Evolutionary conservation across 305 asterid species (phyloP), one percentile per base, ranked within the genome.

Genomic region (Solanum aculeatissimum): DNA sequence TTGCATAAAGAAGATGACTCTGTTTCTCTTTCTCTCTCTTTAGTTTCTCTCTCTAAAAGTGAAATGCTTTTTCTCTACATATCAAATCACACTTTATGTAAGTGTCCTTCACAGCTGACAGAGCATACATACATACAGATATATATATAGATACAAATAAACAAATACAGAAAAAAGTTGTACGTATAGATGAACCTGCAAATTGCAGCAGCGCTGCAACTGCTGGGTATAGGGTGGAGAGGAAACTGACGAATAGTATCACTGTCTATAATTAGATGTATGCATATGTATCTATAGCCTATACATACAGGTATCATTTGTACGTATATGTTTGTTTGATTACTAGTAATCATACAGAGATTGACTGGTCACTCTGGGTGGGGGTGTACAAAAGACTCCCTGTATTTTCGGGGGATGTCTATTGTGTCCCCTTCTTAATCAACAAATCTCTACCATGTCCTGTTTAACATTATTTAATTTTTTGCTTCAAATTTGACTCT

Each of bases 391-490:
- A 87, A 87, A 87, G 83, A 83, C 92, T 71, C 95, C 99, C 98
- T 89, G 93, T 90, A 91, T 90, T 93, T 94, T 88, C 94, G 98
- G 99, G 98, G 98, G 91, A 86, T 93, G 95, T 95, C 94, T 93
- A 91, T 90, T 89, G 91, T 91, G 97, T 92, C 95, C 97, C 97
- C 97, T 89, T 88, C 80, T 69, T 85, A 89, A 91, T 92, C 93
- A 87, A 88, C 95, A 93, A 91, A 91, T 89, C 96, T 91, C 96
- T 90, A 87, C 88, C 91, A 83, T 91, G 92, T 89, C 97, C 93
- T 89, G 83, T 90, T 47, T 71, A 81, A 54, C 85, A 85, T 86
- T 87, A 84, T 42, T 54, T 18, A 79, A 54, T 32, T 32, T 54
- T 29, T 53, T 10, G 62, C 19, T 78, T 53, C 49, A 53, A 78